Conservation (phyloP, 2,329 filamentous ascomycete genomes). For the Sporothrix luriei region DNA sequence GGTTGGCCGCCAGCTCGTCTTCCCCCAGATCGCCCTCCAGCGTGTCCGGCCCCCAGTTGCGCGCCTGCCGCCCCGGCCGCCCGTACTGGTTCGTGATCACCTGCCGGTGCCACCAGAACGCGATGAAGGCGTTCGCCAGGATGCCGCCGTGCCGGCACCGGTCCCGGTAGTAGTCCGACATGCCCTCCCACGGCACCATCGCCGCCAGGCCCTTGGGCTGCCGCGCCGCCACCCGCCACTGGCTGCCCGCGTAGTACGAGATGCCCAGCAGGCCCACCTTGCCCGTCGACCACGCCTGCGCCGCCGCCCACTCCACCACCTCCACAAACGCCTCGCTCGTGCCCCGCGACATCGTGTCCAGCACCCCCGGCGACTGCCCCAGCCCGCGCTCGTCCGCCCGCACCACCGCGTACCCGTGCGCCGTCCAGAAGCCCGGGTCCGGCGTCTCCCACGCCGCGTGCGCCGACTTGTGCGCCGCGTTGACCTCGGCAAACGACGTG, state of each 20-base stretch:
- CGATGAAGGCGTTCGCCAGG: constrained; percentile 60
- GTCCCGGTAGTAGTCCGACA: constrained; percentile 59
- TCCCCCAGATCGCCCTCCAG: constrained; percentile 61
- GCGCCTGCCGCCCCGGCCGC: constrained; percentile 40
- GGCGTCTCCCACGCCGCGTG: constrained; percentile 64
- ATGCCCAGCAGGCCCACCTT: constrained; percentile 55
- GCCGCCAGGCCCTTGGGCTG: constrained; percentile 51
- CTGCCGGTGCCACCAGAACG: constrained; percentile 69
- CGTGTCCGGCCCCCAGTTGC: constrained; percentile 46
- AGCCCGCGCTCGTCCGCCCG: constrained; percentile 55
- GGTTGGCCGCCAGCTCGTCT: constrained; percentile 54
- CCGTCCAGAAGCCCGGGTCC: constrained; percentile 60
- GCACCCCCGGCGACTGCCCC: constrained; percentile 51
- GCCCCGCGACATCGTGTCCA: constrained; percentile 54
- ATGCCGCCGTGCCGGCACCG: constrained; percentile 65
- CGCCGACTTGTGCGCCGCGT: constrained; percentile 54
- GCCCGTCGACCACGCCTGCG: constrained; percentile 52
- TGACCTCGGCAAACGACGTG: constrained; percentile 53
- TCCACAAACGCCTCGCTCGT: constrained; percentile 55
- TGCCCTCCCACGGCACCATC: constrained; percentile 57
- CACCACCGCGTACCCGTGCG: constrained; percentile 57
- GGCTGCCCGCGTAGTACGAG: constrained; percentile 51
- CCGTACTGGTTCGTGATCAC: constrained; percentile 71
- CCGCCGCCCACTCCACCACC: constrained; percentile 54
- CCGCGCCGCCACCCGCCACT: constrained; percentile 55